Percentiles rank a stretch among this genome's conserved stretches.
phyloP scores from a whole-genome alignment of 768 basidiomycete species.

The Tylopilus rubrobrunneus region DNA sequence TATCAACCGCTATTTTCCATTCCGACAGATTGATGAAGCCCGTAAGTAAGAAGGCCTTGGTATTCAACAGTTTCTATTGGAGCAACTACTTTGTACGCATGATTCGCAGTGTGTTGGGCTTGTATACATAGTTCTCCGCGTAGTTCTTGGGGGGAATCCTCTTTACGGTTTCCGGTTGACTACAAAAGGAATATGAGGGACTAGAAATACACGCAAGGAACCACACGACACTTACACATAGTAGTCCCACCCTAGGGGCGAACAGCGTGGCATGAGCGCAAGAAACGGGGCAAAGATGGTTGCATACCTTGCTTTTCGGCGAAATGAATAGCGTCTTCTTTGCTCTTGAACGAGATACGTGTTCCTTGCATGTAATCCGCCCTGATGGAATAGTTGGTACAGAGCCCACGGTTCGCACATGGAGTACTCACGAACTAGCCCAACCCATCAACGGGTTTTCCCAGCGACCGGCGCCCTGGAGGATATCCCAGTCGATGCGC shows the following conservation, averaged over 20 bases:
- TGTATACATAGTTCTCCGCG: constrained; percentile 88
- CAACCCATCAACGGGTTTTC: constrained; percentile 98
- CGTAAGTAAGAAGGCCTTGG: background rate
- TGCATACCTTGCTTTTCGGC: constrained; percentile 90
- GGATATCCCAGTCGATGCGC: constrained; percentile 91
- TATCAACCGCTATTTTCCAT: background rate
- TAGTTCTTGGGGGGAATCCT: constrained; percentile 85
- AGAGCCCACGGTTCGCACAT: background rate
- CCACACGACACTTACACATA: constrained; percentile 60
- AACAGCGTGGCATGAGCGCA: background rate
- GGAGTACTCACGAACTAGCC: constrained; percentile 79
- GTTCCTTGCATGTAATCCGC: constrained; percentile 97
- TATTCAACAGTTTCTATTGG: background rate
- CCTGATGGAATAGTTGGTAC: constrained; percentile 34
- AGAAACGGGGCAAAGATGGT: background rate
- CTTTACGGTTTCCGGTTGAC: constrained; percentile 58
- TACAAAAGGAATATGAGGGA: constrained; percentile 19
- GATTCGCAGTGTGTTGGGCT: constrained; percentile 73
- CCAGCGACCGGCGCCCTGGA: constrained; percentile 91
- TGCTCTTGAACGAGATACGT: constrained; percentile 74
- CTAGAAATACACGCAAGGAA: constrained; percentile 2
- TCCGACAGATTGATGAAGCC: no score
- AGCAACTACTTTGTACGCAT: constrained; percentile 81
- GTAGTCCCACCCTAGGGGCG: constrained; percentile 82
- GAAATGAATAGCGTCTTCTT: constrained; percentile 91